Percentiles rank a stretch among this genome's conserved stretches.
Evolutionary conservation across 495 filamentous ascomycete species (phyloP).

Genomic region (Lophiotrema nucula): DNA sequence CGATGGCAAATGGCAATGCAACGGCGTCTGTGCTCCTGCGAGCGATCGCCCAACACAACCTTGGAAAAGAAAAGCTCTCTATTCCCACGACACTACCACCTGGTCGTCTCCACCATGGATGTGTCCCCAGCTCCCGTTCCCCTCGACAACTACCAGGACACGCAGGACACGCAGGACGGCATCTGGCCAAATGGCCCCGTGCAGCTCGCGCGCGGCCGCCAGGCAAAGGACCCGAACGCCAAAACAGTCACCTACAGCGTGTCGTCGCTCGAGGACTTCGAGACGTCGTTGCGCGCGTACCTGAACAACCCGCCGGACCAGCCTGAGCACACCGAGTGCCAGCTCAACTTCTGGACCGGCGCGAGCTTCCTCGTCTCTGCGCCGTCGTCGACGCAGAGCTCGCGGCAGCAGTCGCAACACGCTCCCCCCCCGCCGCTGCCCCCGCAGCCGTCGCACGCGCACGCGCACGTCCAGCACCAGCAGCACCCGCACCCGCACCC

Average conservation of each 20-base stretch:
- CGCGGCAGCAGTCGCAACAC: background rate
- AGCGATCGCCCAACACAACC: background rate
- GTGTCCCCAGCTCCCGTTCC: constrained; percentile 7
- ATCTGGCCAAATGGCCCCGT: constrained; percentile 29
- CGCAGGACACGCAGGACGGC: constrained; percentile 12
- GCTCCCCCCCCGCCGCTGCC: background rate
- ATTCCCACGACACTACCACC: constrained; percentile 10
- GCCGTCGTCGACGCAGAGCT: background rate
- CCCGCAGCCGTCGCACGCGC: constrained; percentile 1
- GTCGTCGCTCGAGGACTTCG: constrained; percentile 33
- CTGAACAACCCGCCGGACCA: constrained; percentile 26
- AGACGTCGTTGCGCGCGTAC: constrained; percentile 31
- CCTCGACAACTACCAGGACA: constrained; percentile 14
- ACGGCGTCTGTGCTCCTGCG: too few relatives aligned
- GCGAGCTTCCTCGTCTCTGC: constrained; percentile 29
- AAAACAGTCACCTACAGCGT: constrained; percentile 25
- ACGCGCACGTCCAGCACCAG: constrained; percentile 6
- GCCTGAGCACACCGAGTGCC: constrained; percentile 34
- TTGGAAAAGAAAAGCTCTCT: constrained; percentile 11
- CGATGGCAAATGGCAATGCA: too few relatives aligned
- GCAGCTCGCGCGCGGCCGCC: constrained; percentile 30
- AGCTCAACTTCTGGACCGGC: constrained; percentile 32
- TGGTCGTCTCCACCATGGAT: constrained; percentile 16
- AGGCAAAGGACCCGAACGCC: constrained; percentile 31
- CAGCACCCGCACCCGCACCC: background rate